Evolutionary conservation across 768 basidiomycete genomes (phyloP).

Genomic region (Russula ochroleuca): DNA sequence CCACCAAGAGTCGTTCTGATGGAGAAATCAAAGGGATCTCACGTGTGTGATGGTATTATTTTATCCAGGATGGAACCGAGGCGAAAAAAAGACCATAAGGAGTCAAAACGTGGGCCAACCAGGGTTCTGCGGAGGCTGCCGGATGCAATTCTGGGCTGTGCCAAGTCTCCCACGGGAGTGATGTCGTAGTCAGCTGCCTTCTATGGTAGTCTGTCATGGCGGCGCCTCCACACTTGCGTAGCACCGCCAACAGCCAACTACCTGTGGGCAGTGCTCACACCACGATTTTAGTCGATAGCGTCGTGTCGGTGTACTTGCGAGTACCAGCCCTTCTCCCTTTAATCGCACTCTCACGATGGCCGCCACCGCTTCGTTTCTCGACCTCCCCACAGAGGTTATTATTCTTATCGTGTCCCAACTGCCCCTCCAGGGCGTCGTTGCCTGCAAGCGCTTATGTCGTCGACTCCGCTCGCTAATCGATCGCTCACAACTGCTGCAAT

Average conservation of each 20-base stretch:
- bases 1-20: not conserved
- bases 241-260: not conserved
- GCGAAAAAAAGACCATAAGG: not conserved
- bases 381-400: conserved; percentile 14
- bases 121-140: not conserved
- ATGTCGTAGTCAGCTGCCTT: not conserved
- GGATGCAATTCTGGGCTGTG: not conserved
- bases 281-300: conserved; percentile 2
- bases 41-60: not conserved
- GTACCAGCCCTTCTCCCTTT: not conserved
- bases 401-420: conserved; percentile 10
- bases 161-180: not conserved
- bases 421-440: conserved; percentile 12
- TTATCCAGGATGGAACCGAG: not conserved
- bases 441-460: conserved; percentile 18
- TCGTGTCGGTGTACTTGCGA: not conserved
- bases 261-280: not conserved
- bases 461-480: conserved; percentile 12
- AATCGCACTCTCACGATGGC: not conserved
- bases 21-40: not conserved
- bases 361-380: not conserved
- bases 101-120: too few relatives aligned
- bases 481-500: conserved; percentile 13
- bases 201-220: not conserved
- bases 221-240: not conserved